phyloP scores from a whole-genome alignment of 257 asterid genomes.

The Rehmannia glutinosa region DNA sequence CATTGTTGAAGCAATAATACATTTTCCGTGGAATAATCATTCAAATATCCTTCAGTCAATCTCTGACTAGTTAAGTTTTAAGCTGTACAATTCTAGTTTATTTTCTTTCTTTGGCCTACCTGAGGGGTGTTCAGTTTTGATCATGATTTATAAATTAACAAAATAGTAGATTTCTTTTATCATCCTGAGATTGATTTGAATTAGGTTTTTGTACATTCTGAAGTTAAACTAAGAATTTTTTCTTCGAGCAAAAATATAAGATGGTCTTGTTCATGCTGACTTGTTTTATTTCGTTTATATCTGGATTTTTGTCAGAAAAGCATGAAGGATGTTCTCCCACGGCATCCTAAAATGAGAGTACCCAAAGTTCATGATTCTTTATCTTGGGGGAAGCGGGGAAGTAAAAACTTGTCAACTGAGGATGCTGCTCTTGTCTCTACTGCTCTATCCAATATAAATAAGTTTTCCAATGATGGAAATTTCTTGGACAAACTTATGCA shows the following conservation, averaged over 20 bases:
- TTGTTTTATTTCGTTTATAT: conserved; percentile 6
- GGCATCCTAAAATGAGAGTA: conserved; percentile 66
- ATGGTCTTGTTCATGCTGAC: conserved; percentile 5
- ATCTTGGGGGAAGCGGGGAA: conserved; percentile 71
- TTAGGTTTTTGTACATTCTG: not conserved
- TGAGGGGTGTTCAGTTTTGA: not conserved
- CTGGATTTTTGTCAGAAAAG: conserved; percentile 29
- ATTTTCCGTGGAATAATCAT: not conserved
- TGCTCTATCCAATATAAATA: conserved; percentile 72
- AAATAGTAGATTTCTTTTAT: not conserved
- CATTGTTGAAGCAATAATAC: not conserved
- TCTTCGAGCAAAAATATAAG: not conserved
- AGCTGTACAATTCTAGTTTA: not conserved
- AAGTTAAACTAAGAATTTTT: not conserved
- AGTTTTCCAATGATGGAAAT: conserved; percentile 70
- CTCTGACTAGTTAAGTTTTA: not conserved
- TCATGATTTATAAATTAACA: not conserved
- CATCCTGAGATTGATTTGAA: not conserved
- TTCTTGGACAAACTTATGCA: conserved; percentile 48
- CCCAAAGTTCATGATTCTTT: conserved; percentile 74
- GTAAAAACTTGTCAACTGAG: conserved; percentile 44
- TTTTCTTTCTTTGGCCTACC: not conserved
- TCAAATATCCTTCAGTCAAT: not conserved
- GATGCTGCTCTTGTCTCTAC: conserved; percentile 66
- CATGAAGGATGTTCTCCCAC: conserved; percentile 31